Evolutionary conservation across 805 yeast species (phyloP).

Genomic region (Lachancea waltii): DNA sequence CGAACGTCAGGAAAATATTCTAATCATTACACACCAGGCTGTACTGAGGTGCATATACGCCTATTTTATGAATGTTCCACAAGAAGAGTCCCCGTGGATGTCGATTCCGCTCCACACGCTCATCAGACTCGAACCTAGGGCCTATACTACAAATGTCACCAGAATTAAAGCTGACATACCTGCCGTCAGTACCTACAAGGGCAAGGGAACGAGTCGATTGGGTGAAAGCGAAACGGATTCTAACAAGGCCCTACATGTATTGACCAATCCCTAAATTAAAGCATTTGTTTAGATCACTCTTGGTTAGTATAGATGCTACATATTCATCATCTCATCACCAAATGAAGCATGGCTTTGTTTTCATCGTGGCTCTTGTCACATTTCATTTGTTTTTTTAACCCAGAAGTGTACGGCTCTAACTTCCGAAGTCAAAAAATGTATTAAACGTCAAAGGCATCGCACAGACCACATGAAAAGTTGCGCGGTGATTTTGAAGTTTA

Average conservation of each 20-base stretch:
- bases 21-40: constrained; percentile 96
- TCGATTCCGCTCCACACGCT: constrained; percentile 94
- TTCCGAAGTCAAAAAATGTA: too few relatives aligned
- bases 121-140: constrained; percentile 91
- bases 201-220: constrained; percentile 67
- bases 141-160: constrained; percentile 82
- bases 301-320: neutral
- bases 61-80: constrained; percentile 97
- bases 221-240: constrained; percentile 32
- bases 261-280: constrained; percentile 5
- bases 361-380: too few relatives aligned
- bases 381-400: too few relatives aligned
- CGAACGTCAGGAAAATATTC: constrained; percentile 92
- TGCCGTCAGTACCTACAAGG: constrained; percentile 94
- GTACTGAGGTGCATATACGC: constrained; percentile 95
- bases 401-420: too few relatives aligned
- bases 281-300: neutral
- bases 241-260: constrained; percentile 17
- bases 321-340: too few relatives aligned
- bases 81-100: constrained; percentile 98
- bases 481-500: too few relatives aligned
- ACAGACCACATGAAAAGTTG: too few relatives aligned
- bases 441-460: too few relatives aligned
- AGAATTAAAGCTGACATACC: constrained; percentile 94
- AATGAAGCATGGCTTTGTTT: too few relatives aligned